These are phyloP conservation scores for Malbranchea zuffiana DNA, from an alignment of 2,329 filamentous ascomycete genomes.

Conservation along the genomic window DNA sequence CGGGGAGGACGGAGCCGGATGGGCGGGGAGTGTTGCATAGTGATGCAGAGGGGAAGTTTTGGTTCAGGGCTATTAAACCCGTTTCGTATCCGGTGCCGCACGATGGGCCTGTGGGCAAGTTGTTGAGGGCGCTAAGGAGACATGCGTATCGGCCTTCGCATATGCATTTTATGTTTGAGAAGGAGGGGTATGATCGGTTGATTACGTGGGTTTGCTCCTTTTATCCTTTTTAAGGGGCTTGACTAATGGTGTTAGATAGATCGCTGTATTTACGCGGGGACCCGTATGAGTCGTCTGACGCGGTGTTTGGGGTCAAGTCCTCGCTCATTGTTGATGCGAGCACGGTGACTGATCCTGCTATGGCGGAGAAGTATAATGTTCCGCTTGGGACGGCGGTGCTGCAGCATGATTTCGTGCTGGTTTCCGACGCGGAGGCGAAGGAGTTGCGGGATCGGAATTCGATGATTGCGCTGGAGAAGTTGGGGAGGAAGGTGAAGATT, in stretches of 20 bases:
- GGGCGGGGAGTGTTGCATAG: constrained; percentile 60
- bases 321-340: constrained; percentile 59
- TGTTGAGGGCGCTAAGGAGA: constrained; percentile 55
- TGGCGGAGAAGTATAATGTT: constrained; percentile 51
- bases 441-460: constrained; percentile 56
- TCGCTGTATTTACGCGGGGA: constrained; percentile 68
- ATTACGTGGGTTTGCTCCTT: constrained; percentile 55
- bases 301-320: constrained; percentile 78
- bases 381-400: constrained; percentile 53
- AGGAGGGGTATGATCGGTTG: constrained; percentile 64
- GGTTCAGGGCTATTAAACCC: constrained; percentile 75
- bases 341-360: constrained; percentile 41
- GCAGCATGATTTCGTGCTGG: constrained; percentile 66
- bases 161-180: constrained; percentile 84
- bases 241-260: constrained; percentile 31
- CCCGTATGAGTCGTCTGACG: constrained; percentile 71
- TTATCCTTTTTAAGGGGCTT: constrained; percentile 1
- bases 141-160: constrained; percentile 69
- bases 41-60: constrained; percentile 64
- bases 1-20: constrained; percentile 52
- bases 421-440: constrained; percentile 57
- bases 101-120: constrained; percentile 69
- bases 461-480: constrained; percentile 52
- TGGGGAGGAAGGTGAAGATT: constrained; percentile 60
- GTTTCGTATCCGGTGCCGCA: constrained; percentile 78